Conservation (phyloP, 2,329 filamentous ascomycete genomes). For the Rutstroemia sp. region DNA sequence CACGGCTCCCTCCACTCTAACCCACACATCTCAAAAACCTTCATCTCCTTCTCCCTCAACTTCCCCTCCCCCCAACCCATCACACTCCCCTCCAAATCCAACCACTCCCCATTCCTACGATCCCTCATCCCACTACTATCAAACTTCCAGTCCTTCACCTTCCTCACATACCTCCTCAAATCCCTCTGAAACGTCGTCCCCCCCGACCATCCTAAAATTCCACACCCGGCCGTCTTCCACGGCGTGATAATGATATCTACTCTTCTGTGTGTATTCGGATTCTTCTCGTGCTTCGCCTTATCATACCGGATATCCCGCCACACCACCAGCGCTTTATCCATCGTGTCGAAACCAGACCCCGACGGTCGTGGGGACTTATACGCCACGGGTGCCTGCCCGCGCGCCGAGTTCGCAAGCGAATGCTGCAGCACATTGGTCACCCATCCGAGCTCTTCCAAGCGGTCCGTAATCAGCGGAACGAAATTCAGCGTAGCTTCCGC, state of each 20-base stretch:
- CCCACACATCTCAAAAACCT: neutral
- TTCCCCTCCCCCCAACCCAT: conserved; percentile 48
- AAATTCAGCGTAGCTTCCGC: conserved; percentile 60
- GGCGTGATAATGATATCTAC: conserved; percentile 90
- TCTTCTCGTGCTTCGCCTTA: conserved; percentile 31
- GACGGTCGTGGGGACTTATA: neutral
- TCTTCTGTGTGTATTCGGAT: conserved; percentile 69
- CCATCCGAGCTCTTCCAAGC: conserved; percentile 59
- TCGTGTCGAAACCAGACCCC: neutral
- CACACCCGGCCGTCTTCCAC: conserved; percentile 84
- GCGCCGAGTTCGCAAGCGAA: conserved; percentile 60
- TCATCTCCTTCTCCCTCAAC: neutral
- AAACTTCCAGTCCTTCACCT: conserved; percentile 70
- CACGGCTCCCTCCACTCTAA: neutral
- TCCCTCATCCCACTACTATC: conserved; percentile 88
- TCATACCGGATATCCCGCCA: conserved; percentile 67
- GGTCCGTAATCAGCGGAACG: conserved; percentile 62
- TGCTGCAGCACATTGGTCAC: conserved; percentile 78
- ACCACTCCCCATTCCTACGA: conserved; percentile 52
- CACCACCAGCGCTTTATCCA: conserved; percentile 82
- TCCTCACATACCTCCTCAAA: conserved; percentile 70
- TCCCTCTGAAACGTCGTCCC: conserved; percentile 88
- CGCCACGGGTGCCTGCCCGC: conserved; percentile 53
- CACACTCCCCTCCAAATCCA: conserved; percentile 67
- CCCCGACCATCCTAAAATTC: conserved; percentile 80